Evolutionary conservation across 352 stramenopile genomes (phyloP), one percentile per base, ranked within the genome.

Genomic region (Pythium folliculosum): DNA sequence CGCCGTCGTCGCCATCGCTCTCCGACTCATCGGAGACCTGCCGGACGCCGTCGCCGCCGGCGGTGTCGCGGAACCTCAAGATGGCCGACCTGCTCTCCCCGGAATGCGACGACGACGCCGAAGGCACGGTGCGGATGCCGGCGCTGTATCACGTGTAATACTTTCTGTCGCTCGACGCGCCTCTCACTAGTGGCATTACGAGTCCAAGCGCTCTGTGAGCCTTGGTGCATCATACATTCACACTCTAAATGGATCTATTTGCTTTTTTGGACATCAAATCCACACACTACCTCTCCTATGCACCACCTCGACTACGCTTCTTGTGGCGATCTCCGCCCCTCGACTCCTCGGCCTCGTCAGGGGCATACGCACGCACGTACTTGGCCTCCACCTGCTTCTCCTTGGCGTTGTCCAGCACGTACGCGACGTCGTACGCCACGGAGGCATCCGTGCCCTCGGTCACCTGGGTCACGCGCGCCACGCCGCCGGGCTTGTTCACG

Each of bases 401-500:
- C 52, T 81, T 86, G 9, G 65, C 68, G 30, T 62, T 76, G 25
- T 71, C 73, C 7, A 94, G 65, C 35, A 93, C 69, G 52, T 93
- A 90, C 23, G 77, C 70, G 21, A 94, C 72, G 63, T 94, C 83
- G 53, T 94, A 93, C 35, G 78, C 75, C 50, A 82, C 52, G 43
- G 61, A 48, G 19, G 60, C 53, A 13, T 54, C 66, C 9, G 63
- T 23, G 9, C 10, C 37, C 22, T 76, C 63, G 57, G 85, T 68
- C 32, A 88, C 84, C 7, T 69, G 70, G n/a, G 73, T 77, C 22
- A 92, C 67, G 2, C 82, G 75, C 47, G 73, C 85, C 23, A 93
- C 85, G 25, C 85, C 85, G 6, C 85, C 85, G 19, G 78, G 81
- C 58, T 93, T 93, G 63, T 93, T 93, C 35, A 73, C 78, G 5